A percentile compares a stretch with the other conserved stretches of the same genome.
Conservation (phyloP, 371 early-diverging fungal species). For the Mucor indicus region DNA sequence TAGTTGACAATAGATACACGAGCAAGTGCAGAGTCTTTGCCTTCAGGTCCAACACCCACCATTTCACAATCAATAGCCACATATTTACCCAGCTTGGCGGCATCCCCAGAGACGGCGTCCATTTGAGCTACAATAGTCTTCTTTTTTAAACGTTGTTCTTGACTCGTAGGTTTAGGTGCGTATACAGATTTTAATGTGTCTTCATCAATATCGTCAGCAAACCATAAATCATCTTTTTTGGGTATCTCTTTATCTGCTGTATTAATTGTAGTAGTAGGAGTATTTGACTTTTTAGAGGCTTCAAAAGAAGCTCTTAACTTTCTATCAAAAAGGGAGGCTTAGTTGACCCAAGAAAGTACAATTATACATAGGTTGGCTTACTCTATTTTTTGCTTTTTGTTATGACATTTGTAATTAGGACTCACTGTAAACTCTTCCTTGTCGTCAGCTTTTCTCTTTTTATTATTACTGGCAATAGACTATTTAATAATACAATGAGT, state of each 20-base stretch:
- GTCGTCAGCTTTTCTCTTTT: conserved; percentile 19
- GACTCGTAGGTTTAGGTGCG: conserved; percentile 24
- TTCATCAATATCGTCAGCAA: conserved; percentile 56
- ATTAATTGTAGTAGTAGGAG: background rate
- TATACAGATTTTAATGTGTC: conserved; percentile 50
- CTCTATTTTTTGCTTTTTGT: conserved; percentile 22
- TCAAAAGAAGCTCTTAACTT: conserved; percentile 3
- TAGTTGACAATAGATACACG: conserved; percentile 93
- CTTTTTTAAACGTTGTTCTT: conserved; percentile 19
- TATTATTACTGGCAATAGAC: background rate
- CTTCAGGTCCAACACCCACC: conserved; percentile 94
- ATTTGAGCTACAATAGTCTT: conserved; percentile 27
- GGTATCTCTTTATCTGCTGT: conserved; percentile 21
- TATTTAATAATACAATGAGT: background rate
- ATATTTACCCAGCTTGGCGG: conserved; percentile 67
- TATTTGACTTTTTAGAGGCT: background rate
- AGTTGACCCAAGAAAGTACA: no score
- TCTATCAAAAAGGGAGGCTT: conserved; percentile 5
- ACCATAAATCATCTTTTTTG: conserved; percentile 55
- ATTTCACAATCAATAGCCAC: conserved; percentile 98
- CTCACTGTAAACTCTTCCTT: conserved; percentile 14
- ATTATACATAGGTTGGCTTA: no score
- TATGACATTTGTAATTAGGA: conserved; percentile 22
- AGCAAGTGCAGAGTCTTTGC: conserved; percentile 78
- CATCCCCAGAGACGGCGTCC: conserved; percentile 33